Base-by-base conservation (phyloP, 2,329 filamentous ascomycete species). In the Purpureocillium lavendulum region DNA sequence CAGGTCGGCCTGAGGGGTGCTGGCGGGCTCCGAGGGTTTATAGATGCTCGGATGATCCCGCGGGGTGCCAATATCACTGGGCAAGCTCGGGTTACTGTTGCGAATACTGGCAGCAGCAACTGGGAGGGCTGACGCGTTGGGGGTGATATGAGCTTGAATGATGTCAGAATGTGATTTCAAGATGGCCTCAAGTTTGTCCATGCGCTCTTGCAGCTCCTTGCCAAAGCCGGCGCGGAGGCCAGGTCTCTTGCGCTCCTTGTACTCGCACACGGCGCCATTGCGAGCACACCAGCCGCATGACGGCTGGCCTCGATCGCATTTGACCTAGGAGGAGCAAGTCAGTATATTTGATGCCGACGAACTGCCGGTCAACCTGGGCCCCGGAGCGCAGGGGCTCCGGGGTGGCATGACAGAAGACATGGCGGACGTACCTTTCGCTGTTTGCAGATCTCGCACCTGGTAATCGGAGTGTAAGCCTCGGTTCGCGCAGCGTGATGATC, bases 371-470 rank as follows among this genome's bases (percentile, higher is more conserved):
- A n/a, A n/a, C n/a, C n/a, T n/a, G n/a, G n/a, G n/a, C n/a, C n/a
- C n/a, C n/a, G n/a, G n/a, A n/a, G n/a, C n/a, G n/a, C n/a, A n/a
- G n/a, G n/a, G n/a, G n/a, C n/a, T 26, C 10, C 21, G 21, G 14
- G 17, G 30, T n/a, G 28, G 12, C 15, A 35, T 17, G 38, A 34
- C 10, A 14, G 13, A 26, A 12, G 37, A 36, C 8, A 21, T 30
- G 35, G 26, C 7, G 17, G 30, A 33, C 59, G 40, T 62, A 87
- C 84, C 70, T 89, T 90, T 65, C 85, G 70, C 59, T 84, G 80
- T 62, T 89, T 88, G 67, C 84, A 87, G 38, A 84, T 71, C 62
- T 89, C 85, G 55, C 85, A 82, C 53, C 79, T 82, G 60, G 55
- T 53, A 35, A 58, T 47, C 10, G 42, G 28, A 39, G 46, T 44